These are phyloP conservation scores for Aspergillus sojae DNA, from an alignment of 2,329 filamentous ascomycete genomes.

Conservation along the genomic window DNA sequence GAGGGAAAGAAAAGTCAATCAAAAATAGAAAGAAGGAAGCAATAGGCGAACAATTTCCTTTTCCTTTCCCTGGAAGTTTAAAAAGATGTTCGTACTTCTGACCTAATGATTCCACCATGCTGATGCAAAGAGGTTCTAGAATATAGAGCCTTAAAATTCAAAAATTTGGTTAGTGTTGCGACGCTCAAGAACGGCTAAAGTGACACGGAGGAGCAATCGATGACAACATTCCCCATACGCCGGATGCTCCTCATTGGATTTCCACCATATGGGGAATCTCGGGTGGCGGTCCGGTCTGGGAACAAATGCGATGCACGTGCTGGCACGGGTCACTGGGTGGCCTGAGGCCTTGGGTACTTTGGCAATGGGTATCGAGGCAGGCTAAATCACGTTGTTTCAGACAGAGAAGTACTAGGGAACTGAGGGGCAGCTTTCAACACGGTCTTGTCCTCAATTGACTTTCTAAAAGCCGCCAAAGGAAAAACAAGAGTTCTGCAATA, in stretches of 20 bases:
- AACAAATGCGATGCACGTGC: conserved; percentile 11
- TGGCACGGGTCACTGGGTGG: conserved; percentile 17
- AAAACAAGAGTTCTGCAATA: background rate
- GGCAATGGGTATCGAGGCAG: background rate
- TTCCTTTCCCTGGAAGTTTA: background rate
- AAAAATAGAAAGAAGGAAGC: background rate
- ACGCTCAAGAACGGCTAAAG: no score
- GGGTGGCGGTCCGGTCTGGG: conserved; percentile 9
- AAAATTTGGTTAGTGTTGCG: no score
- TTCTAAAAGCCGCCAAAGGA: background rate
- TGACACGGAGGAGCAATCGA: background rate
- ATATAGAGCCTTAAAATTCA: no score
- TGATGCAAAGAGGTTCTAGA: no score
- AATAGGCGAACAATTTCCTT: background rate
- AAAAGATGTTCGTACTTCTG: background rate
- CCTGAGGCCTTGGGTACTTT: conserved; percentile 10
- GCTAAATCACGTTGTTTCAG: background rate
- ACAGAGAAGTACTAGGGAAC: background rate
- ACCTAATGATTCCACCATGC: background rate
- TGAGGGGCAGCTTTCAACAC: background rate
- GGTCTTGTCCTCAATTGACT: background rate
- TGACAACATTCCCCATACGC: conserved; percentile 1
- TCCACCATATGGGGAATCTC: conserved; percentile 1
- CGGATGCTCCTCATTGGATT: background rate
- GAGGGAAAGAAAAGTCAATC: background rate